phyloP scores from a whole-genome alignment of 2,329 filamentous ascomycete species.

The Botryotinia calthae region DNA sequence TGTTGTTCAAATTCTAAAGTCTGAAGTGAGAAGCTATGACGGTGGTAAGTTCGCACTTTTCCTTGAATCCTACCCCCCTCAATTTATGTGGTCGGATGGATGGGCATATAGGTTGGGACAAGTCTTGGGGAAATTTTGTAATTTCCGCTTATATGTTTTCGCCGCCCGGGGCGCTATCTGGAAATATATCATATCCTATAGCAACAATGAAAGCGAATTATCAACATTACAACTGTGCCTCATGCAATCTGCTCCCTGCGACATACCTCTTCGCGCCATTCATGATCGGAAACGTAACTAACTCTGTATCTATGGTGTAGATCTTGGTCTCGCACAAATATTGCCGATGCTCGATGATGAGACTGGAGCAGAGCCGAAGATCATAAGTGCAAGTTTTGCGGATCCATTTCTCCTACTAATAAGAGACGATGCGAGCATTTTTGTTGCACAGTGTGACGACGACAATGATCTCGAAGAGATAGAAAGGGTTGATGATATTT shows the following conservation, averaged over 20 bases:
- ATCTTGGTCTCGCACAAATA: conserved; percentile 86
- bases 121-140: conserved; percentile 9
- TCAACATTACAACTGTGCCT: conserved; percentile 32
- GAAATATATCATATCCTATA: conserved; percentile 40
- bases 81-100: conserved; percentile 4
- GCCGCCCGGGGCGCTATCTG: conserved; percentile 37
- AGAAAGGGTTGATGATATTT: conserved; percentile 57
- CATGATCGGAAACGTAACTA: conserved; percentile 21
- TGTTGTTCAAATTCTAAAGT: conserved; percentile 83
- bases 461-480: conserved; percentile 85
- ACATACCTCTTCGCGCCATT: conserved; percentile 23
- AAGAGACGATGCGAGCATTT: conserved; percentile 77
- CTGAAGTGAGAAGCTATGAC: conserved; percentile 87
- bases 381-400: conserved; percentile 76
- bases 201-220: conserved; percentile 43
- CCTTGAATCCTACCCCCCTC: conserved; percentile 23
- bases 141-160: conserved; percentile 26
- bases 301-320: conserved; percentile 44
- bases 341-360: conserved; percentile 91
- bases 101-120: conserved; percentile 10
- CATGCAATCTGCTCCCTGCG: conserved; percentile 31
- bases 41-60: conserved; percentile 59
- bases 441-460: conserved; percentile 75
- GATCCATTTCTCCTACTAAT: conserved; percentile 84
- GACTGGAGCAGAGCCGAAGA: conserved; percentile 74